phyloP scores from a whole-genome alignment of 306 rosid species.

The Erythrophleum fordii region DNA sequence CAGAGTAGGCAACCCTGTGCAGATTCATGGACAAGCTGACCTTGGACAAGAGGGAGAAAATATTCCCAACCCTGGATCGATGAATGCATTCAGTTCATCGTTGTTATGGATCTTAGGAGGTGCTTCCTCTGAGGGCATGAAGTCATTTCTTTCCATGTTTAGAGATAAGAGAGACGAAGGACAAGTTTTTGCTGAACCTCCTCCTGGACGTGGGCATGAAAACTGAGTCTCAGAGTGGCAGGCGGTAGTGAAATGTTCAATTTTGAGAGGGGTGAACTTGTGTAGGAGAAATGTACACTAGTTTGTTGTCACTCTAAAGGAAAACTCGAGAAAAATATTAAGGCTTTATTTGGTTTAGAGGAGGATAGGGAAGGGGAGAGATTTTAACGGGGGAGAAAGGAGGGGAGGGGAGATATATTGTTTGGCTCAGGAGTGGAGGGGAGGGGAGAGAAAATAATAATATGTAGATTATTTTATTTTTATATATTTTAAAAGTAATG shows the following conservation, averaged over 20 bases:
- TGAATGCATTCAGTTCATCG: constrained; percentile 62
- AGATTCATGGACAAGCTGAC: constrained; percentile 43
- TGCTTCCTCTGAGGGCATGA: constrained; percentile 61
- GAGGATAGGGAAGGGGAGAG: too few relatives aligned
- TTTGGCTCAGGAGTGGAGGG: too few relatives aligned
- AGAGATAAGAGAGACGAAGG: constrained; percentile 62
- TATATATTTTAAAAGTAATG: too few relatives aligned
- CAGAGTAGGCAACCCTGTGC: too few relatives aligned
- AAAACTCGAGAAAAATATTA: too few relatives aligned
- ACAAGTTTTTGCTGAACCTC: constrained; percentile 51
- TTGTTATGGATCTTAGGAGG: constrained; percentile 67
- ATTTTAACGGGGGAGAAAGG: too few relatives aligned
- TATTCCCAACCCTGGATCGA: constrained; percentile 50
- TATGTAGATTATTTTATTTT: too few relatives aligned
- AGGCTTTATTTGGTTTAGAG: too few relatives aligned
- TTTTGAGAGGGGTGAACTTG: neutral
- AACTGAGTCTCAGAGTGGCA: constrained; percentile 35
- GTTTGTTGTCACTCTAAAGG: too few relatives aligned
- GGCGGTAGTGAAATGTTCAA: constrained; percentile 19
- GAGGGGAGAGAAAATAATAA: too few relatives aligned
- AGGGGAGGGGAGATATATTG: too few relatives aligned
- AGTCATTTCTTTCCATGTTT: constrained; percentile 62
- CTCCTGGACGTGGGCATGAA: constrained; percentile 40
- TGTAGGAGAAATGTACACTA: constrained; percentile 1
- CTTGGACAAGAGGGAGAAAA: constrained; percentile 52